Conservation (phyloP, 441 rosid species). For the Breynia disticha region DNA sequence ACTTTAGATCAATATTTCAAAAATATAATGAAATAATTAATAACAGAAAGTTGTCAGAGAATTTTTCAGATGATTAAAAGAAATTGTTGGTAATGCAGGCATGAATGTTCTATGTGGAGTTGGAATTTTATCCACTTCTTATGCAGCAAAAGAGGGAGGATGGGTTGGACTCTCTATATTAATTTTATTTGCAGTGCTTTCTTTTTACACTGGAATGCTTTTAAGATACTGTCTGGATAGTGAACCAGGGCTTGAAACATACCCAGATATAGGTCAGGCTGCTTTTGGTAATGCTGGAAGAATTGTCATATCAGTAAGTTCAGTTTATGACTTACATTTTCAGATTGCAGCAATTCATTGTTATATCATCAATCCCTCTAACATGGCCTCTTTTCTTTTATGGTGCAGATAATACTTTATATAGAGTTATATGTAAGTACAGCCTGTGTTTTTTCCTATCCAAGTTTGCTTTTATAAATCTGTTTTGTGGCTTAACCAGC, state of each 20-base stretch:
- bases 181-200: slow-evolving; percentile 50
- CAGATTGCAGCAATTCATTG: too few species aligned
- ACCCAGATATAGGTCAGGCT: slow-evolving; percentile 90
- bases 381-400: not conserved
- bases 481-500: too few species aligned
- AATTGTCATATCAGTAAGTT: slow-evolving; percentile 51
- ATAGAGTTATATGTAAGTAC: slow-evolving; percentile 81
- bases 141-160: slow-evolving; percentile 89
- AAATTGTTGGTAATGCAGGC: slow-evolving; percentile 36
- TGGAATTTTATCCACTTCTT: slow-evolving; percentile 81
- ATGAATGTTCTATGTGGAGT: slow-evolving; percentile 91
- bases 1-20: too few species aligned
- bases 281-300: slow-evolving; percentile 79
- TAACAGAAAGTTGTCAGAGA: too few species aligned
- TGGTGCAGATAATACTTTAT: slow-evolving; percentile 66
- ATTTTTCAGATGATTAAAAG: not conserved
- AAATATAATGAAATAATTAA: too few species aligned
- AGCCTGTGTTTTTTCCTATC: slow-evolving; percentile 19
- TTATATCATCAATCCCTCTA: not conserved
- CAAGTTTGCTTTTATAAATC: not conserved
- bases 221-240: slow-evolving; percentile 70
- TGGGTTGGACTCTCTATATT: slow-evolving; percentile 69
- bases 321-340: not conserved
- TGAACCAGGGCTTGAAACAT: slow-evolving; percentile 73
- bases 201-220: slow-evolving; percentile 81